Evolutionary conservation across 805 yeast genomes (phyloP).

Genomic region (Yarrowia keelungensis): DNA sequence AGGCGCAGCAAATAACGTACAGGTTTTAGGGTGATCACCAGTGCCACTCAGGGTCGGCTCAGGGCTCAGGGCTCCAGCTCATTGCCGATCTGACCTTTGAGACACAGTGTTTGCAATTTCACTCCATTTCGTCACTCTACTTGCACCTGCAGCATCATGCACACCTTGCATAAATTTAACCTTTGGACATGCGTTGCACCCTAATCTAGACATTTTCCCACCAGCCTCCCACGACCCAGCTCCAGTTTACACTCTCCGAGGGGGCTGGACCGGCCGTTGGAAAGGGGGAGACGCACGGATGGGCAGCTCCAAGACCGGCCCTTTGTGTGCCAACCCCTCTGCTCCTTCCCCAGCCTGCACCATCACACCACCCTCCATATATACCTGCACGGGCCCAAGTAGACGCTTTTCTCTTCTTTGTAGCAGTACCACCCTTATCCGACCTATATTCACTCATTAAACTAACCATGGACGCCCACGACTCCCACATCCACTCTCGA

Average conservation of each 20-base stretch:
- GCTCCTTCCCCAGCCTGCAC: constrained; percentile 2
- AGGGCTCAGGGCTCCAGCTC: too few species aligned
- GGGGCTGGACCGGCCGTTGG: not conserved
- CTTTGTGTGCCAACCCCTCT: not conserved
- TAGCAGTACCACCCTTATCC: constrained; percentile 16
- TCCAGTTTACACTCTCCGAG: not conserved
- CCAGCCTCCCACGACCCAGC: constrained; percentile 2
- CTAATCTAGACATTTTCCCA: constrained; percentile 18
- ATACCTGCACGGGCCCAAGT: not conserved
- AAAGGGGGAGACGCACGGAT: too few species aligned
- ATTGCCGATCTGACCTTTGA: too few species aligned
- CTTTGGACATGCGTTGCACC: constrained; percentile 2
- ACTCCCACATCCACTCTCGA: constrained; percentile 1
- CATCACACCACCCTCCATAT: not conserved
- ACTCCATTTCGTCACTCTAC: too few species aligned
- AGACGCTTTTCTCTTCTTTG: not conserved
- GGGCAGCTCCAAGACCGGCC: not conserved
- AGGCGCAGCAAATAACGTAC: too few species aligned
- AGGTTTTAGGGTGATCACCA: too few species aligned
- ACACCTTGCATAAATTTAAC: not conserved
- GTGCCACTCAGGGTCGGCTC: too few species aligned
- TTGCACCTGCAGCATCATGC: too few species aligned
- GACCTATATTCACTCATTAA: constrained; percentile 29
- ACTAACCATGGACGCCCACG: constrained; percentile 1
- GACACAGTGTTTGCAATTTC: too few species aligned